Conservation (phyloP, 1,284 basidiomycete species). For the Pseudomicrostroma phylloplanum region DNA sequence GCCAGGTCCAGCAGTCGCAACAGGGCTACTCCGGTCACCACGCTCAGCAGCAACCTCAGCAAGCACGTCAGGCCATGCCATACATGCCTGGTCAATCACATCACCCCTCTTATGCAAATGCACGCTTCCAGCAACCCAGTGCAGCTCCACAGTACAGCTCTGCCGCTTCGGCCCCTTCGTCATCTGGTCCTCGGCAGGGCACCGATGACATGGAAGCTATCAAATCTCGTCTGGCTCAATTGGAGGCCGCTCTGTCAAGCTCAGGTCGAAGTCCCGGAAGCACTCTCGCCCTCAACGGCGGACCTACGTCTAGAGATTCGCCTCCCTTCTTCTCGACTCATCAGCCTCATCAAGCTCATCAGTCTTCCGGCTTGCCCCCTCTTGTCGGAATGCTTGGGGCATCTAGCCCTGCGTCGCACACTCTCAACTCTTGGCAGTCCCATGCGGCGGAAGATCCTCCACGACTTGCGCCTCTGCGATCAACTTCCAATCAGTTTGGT, state of each 20-base stretch:
- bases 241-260: conserved; percentile 25
- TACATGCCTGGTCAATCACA: too few species aligned
- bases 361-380: not conserved
- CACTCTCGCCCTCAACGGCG: too few species aligned
- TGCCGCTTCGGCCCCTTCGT: too few species aligned
- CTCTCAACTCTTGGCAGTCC: not conserved
- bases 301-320: too few species aligned
- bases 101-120: too few species aligned
- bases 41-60: conserved; percentile 10
- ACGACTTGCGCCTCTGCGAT: too few species aligned
- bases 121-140: too few species aligned
- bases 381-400: not conserved
- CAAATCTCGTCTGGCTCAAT: conserved; percentile 41
- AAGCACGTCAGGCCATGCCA: conserved; percentile 1
- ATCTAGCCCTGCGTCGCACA: not conserved
- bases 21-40: not conserved
- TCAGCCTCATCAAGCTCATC: not conserved
- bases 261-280: not conserved
- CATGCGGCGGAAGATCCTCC: too few species aligned
- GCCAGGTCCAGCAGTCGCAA: conserved; percentile 4
- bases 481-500: too few species aligned
- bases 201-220: conserved; percentile 42
- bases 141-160: too few species aligned
- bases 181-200: conserved; percentile 10
- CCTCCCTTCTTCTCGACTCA: not conserved